These are phyloP conservation scores for Hemileccinum rubropunctum DNA, from an alignment of 768 basidiomycete species.

Conservation along the genomic window DNA sequence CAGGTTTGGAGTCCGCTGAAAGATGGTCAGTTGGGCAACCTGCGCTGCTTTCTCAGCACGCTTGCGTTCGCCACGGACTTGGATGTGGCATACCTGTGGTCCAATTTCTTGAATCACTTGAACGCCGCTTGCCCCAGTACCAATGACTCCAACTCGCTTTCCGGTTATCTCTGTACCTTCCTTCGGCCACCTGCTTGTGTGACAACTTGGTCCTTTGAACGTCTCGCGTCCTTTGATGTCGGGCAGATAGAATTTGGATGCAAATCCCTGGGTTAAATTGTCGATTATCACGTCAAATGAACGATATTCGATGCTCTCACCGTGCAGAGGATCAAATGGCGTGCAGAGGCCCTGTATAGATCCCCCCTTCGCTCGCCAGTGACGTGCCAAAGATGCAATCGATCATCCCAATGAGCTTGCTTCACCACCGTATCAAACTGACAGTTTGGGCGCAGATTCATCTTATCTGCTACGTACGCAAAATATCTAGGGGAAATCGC, in stretches of 20 bases:
- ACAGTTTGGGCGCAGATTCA: slow-evolving; percentile 11
- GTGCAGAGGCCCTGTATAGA: neutral
- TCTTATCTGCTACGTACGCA: slow-evolving; percentile 6
- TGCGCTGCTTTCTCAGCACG: neutral
- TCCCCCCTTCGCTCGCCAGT: slow-evolving; percentile 4
- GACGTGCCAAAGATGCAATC: slow-evolving; percentile 11
- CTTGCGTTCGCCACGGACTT: neutral
- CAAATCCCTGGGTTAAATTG: neutral
- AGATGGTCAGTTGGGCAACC: slow-evolving; percentile 13
- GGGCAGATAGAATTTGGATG: slow-evolving; percentile 11
- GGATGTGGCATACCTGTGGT: slow-evolving; percentile 3
- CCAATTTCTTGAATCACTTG: slow-evolving; percentile 15
- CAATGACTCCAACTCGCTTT: slow-evolving; percentile 13
- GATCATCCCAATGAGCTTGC: slow-evolving; percentile 14
- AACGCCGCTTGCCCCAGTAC: slow-evolving; percentile 14
- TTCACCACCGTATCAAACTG: slow-evolving; percentile 13
- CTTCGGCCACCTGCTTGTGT: slow-evolving; percentile 12
- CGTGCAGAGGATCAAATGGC: slow-evolving; percentile 3
- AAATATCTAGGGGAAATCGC: slow-evolving; percentile 2
- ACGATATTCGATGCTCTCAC: neutral
- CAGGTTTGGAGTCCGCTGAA: slow-evolving; percentile 16
- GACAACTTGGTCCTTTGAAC: slow-evolving; percentile 8
- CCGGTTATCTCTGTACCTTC: slow-evolving; percentile 5
- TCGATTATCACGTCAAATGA: neutral
- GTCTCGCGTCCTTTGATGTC: slow-evolving; percentile 9